phyloP scores from a whole-genome alignment of 2,329 filamentous ascomycete genomes.

The Talaromyces sp. region DNA sequence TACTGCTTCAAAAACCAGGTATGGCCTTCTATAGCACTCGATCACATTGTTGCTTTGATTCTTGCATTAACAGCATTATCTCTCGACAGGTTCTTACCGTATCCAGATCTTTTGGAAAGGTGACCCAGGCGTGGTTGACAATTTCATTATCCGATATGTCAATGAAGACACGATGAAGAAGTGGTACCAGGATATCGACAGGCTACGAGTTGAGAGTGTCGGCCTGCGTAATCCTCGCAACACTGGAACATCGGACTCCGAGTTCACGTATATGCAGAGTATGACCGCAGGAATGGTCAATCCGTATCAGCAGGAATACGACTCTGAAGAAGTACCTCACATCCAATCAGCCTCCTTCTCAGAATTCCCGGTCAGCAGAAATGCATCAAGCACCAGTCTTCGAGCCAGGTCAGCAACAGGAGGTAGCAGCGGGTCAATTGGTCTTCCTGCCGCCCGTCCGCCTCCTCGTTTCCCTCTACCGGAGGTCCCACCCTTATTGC shows the following conservation, averaged over 20 bases:
- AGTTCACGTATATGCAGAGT: conserved; percentile 75
- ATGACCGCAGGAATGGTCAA: conserved; percentile 65
- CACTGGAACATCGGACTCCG: conserved; percentile 59
- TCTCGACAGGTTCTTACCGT: conserved; percentile 71
- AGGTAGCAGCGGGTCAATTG: conserved; percentile 47
- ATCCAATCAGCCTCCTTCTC: conserved; percentile 40
- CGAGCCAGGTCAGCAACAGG: conserved; percentile 72
- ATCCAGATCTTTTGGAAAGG: conserved; percentile 99
- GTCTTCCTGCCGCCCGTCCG: conserved; percentile 50
- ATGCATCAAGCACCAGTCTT: conserved; percentile 70
- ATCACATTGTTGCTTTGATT: neutral
- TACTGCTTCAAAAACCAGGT: conserved; percentile 85
- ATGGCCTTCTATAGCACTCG: conserved; percentile 31
- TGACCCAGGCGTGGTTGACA: conserved; percentile 90
- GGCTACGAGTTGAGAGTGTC: conserved; percentile 63
- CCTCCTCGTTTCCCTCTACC: conserved; percentile 67
- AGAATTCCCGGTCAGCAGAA: conserved; percentile 59
- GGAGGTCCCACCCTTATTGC: conserved; percentile 64
- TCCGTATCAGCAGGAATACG: conserved; percentile 67
- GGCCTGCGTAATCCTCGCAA: conserved; percentile 49
- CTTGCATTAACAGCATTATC: neutral
- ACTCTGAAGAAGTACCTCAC: conserved; percentile 51
- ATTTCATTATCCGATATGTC: conserved; percentile 89
- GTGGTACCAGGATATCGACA: conserved; percentile 78
- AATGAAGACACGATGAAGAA: conserved; percentile 92